These are phyloP conservation scores for Pseudohalonectria lignicola DNA, from an alignment of 2,329 filamentous ascomycete genomes.

Conservation along the genomic window DNA sequence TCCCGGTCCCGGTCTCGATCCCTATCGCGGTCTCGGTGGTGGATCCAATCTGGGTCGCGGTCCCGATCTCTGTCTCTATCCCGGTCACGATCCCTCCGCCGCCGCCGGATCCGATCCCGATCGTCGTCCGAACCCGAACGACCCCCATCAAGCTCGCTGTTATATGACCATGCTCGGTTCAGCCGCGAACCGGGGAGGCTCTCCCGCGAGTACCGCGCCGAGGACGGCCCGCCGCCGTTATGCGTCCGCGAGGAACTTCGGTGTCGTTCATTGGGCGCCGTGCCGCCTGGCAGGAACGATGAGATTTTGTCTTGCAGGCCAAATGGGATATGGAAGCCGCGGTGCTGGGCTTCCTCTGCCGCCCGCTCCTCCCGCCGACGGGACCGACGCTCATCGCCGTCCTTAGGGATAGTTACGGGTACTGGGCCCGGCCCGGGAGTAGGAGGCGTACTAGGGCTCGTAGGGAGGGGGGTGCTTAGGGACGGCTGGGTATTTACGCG, in stretches of 20 bases:
- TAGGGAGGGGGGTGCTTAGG: neutral
- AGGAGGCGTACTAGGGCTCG: conserved; percentile 11
- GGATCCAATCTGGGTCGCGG: conserved; percentile 22
- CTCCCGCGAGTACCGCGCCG: conserved; percentile 26
- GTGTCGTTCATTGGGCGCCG: conserved; percentile 11
- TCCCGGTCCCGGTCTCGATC: conserved; percentile 23
- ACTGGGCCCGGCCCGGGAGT: conserved; percentile 14
- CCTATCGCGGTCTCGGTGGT: conserved; percentile 25
- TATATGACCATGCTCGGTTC: conserved; percentile 29
- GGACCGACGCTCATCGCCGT: conserved; percentile 1
- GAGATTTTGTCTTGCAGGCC: conserved; percentile 32
- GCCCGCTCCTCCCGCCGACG: conserved; percentile 5
- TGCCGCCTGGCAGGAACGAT: conserved; percentile 27
- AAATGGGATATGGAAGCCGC: conserved; percentile 21
- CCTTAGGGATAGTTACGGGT: neutral
- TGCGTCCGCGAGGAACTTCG: conserved; percentile 9
- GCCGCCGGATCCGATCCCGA: conserved; percentile 15
- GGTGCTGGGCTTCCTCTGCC: conserved; percentile 23
- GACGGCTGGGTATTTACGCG: conserved; percentile 12
- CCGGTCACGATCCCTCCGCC: conserved; percentile 18
- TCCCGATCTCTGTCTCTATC: conserved; percentile 26
- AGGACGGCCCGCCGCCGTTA: conserved; percentile 2
- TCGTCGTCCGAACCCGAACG: conserved; percentile 1
- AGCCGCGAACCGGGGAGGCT: conserved; percentile 27
- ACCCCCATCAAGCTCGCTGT: conserved; percentile 14